phyloP scores from a whole-genome alignment of 306 rosid genomes.

The Gastrolobium villosum region DNA sequence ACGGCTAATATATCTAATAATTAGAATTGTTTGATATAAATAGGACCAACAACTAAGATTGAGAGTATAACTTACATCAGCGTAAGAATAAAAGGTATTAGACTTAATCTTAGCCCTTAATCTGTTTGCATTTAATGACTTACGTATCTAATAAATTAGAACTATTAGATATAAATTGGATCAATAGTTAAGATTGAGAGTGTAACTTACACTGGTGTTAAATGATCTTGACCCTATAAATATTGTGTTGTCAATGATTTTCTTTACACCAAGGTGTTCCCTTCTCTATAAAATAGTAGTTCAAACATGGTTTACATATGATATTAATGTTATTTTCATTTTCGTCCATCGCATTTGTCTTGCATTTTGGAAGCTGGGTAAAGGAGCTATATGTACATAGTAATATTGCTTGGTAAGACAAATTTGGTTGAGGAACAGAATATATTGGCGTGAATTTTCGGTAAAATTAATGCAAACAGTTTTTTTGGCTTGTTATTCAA shows the following conservation, averaged over 20 bases:
- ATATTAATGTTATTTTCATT: slow-evolving; percentile 24
- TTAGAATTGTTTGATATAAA: too few species aligned
- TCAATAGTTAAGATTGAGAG: too few species aligned
- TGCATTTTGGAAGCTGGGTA: slow-evolving; percentile 13
- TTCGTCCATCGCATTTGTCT: neutral
- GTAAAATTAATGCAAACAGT: slow-evolving; percentile 27
- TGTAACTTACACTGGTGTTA: too few species aligned
- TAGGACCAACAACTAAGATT: too few species aligned
- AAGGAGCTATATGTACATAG: slow-evolving; percentile 8
- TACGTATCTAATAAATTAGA: too few species aligned
- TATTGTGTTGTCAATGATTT: neutral
- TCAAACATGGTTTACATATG: slow-evolving; percentile 21
- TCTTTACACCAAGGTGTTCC: neutral
- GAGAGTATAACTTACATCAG: too few species aligned
- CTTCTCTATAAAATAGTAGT: slow-evolving; percentile 18
- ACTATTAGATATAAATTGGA: too few species aligned
- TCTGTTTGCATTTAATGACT: too few species aligned
- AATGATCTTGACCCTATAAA: too few species aligned
- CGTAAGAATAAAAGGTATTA: too few species aligned
- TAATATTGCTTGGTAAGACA: slow-evolving; percentile 6
- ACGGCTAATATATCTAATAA: too few species aligned
- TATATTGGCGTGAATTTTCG: slow-evolving; percentile 1
- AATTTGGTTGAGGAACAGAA: neutral
- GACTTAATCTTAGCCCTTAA: too few species aligned
- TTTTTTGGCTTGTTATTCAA: slow-evolving; percentile 24